These are phyloP conservation scores for Pulveroboletus sp. DNA, from an alignment of 768 basidiomycete species.

Conservation along the genomic window DNA sequence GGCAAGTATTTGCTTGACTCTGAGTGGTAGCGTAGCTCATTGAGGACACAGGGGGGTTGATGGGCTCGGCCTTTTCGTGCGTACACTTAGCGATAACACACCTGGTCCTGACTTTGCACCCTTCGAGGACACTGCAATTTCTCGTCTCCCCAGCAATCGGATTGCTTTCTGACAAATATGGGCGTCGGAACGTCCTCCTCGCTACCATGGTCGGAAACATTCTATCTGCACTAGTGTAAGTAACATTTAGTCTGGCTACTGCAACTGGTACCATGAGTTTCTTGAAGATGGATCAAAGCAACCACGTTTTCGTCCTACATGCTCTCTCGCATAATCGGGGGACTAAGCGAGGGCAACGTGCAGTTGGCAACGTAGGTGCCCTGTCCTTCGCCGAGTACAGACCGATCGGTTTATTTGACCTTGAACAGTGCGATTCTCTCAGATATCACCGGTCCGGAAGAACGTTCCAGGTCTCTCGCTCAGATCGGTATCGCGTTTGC, in stretches of 20 bases:
- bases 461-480: constrained; percentile 81
- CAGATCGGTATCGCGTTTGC: constrained; percentile 96
- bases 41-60: constrained; percentile 60
- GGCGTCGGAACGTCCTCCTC: constrained; percentile 79
- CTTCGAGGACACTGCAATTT: constrained; percentile 73
- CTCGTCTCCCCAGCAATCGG: constrained; percentile 81
- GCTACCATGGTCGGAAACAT: constrained; percentile 92
- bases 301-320: constrained; percentile 88
- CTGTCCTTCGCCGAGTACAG: not conserved
- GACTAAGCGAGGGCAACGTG: constrained; percentile 95
- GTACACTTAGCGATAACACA: constrained; percentile 34
- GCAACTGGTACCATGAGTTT: not conserved
- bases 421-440: constrained; percentile 80
- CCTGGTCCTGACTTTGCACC: constrained; percentile 29
- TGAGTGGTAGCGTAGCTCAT: constrained; percentile 4
- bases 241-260: constrained; percentile 7
- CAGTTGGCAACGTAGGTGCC: constrained; percentile 83
- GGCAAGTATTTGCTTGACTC: constrained; percentile 40
- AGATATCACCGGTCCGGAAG: constrained; percentile 77
- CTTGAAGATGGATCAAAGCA: constrained; percentile 77
- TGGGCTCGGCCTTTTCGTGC: constrained; percentile 92
- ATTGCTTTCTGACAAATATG: constrained; percentile 82
- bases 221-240: constrained; percentile 79
- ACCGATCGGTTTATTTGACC: not conserved
- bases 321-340: constrained; percentile 87